Base-by-base conservation (phyloP, 306 rosid genomes). In the Gillenia trifoliata region DNA sequence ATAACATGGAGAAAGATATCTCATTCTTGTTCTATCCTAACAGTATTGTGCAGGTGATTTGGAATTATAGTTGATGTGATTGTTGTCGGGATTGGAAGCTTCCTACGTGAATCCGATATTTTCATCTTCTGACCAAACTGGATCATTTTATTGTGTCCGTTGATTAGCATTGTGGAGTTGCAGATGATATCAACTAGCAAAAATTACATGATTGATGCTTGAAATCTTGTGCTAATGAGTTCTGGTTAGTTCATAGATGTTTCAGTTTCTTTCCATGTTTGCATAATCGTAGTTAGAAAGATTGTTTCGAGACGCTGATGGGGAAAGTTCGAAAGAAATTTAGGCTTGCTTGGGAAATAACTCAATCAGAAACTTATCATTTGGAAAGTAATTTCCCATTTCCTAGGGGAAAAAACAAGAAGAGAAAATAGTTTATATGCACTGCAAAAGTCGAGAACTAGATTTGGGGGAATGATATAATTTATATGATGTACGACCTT, bases 241-340 rank as follows among this genome's bases (percentile, higher is more conserved):
- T 28, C 45, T 45, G 41, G 26, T 49, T 69, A 11, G 11, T 36
- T 36, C 10, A 11, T 36, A 36, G 41, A 36, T 59, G 54, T 20
- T 9, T 47, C 1, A 4, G 28, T 41, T 40, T 23, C 56, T 60
- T 36, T 41, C 30, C 11, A 11, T 20, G 69, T 28, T 30, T 61
- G 12, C 5, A 36, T 55, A 62, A n/a, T 77, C 68, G 29, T 52
- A 4, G 31, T 26, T 71, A 62, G 75, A 62, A 68, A 83, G 74
- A 79, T 20, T 3, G 72, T 36, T 55, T 13, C 62, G 52, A 68
- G 11, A 43, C 77, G 23, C 29, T 57, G 29, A 57, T 57, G 29
- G 72, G 60, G 30, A 49, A 47, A 19, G 7, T 70, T 4, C 4
- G 9, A 5, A 17, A 15, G 30, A n/a, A 20, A 4, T 52, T 55